phyloP scores from a whole-genome alignment of 1,284 basidiomycete genomes.

The Afroboletus lepidellus region DNA sequence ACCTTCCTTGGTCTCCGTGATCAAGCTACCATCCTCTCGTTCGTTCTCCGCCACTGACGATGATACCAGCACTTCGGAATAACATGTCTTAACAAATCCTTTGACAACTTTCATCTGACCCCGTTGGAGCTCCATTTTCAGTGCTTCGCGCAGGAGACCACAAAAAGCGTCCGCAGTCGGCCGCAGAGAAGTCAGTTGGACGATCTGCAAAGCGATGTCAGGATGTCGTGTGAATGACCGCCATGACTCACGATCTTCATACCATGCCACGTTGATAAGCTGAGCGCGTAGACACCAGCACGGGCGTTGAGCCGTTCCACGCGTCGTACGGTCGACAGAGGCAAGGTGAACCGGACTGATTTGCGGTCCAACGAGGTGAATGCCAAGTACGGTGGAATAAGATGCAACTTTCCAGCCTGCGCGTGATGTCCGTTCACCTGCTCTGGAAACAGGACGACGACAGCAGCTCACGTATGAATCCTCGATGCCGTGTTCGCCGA shows the following conservation, averaged over 20 bases:
- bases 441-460: not conserved
- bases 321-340: slow-evolving; percentile 88
- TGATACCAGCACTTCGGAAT: slow-evolving; percentile 88
- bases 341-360: slow-evolving; percentile 89
- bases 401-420: slow-evolving; percentile 87
- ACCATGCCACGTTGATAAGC: slow-evolving; percentile 93
- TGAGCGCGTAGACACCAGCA: slow-evolving; percentile 93
- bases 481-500: slow-evolving; percentile 77
- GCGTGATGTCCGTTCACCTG: not conserved
- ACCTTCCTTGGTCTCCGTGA: slow-evolving; percentile 54
- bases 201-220: slow-evolving; percentile 56
- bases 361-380: slow-evolving; percentile 92
- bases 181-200: slow-evolving; percentile 94
- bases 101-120: slow-evolving; percentile 95
- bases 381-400: slow-evolving; percentile 88
- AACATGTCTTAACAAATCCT: slow-evolving; percentile 88
- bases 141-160: slow-evolving; percentile 80
- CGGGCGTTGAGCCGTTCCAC: slow-evolving; percentile 94
- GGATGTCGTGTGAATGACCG: not conserved
- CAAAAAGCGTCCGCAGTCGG: slow-evolving; percentile 96
- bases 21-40: slow-evolving; percentile 63
- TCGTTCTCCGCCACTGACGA: slow-evolving; percentile 60
- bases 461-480: slow-evolving; percentile 81
- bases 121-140: slow-evolving; percentile 84
- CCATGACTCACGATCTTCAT: slow-evolving; percentile 82